Evolutionary conservation across 2,329 filamentous ascomycete species (phyloP).

Genomic region (Akanthomyces muscarius): DNA sequence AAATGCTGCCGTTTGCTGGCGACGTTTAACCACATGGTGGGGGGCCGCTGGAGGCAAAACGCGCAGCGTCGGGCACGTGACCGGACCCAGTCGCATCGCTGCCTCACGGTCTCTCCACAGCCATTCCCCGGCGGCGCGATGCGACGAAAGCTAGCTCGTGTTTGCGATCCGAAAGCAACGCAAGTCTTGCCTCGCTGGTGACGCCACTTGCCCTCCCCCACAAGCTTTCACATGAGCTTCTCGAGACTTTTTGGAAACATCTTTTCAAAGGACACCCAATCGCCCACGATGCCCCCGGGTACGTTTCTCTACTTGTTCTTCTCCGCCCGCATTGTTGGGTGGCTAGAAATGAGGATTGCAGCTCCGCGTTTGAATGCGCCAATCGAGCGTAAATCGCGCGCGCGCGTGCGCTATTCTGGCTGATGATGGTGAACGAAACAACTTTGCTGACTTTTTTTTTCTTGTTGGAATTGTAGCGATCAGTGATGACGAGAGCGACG

Average conservation of each 20-base stretch:
- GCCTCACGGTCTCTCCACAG: neutral
- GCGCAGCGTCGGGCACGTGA: neutral
- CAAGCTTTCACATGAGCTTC: constrained; percentile 7
- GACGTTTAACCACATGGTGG: no score
- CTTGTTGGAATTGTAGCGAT: constrained; percentile 28
- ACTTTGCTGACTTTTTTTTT: neutral
- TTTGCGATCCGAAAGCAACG: neutral
- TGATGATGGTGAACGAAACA: neutral
- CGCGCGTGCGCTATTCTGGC: neutral
- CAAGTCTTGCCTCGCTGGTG: neutral
- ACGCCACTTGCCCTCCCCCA: neutral
- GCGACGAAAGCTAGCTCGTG: neutral
- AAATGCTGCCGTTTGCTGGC: no score
- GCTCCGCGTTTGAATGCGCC: neutral
- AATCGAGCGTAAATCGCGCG: neutral
- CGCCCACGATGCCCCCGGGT: constrained; percentile 15
- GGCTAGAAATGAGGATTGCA: neutral
- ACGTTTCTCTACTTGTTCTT: neutral
- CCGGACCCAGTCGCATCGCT: neutral
- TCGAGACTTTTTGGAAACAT: constrained; percentile 12
- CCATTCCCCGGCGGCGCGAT: neutral
- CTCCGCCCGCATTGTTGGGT: neutral
- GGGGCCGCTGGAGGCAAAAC: neutral
- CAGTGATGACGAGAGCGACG: constrained; percentile 35
- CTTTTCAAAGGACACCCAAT: neutral